Evolutionary conservation across 768 basidiomycete genomes (phyloP).

Genomic region (Hebeloma cylindrosporum): DNA sequence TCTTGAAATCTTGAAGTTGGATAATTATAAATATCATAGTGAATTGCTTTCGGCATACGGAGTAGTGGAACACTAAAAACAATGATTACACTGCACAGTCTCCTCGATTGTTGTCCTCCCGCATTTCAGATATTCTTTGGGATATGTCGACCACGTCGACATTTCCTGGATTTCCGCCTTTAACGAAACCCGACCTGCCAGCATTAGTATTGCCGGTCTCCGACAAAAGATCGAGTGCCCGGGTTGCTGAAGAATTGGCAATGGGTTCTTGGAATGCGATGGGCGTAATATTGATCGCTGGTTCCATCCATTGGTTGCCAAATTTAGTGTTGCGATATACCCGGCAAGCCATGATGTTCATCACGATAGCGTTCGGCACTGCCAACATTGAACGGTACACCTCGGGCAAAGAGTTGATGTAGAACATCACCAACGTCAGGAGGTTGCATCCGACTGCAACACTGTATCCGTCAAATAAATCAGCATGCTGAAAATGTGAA

Average conservation of each 20-base stretch:
- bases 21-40: too few species aligned
- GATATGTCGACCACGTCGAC: too few species aligned
- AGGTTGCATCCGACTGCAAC: slow-evolving; percentile 10
- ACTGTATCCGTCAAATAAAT: slow-evolving; percentile 1
- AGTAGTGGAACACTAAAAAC: too few species aligned
- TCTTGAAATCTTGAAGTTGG: too few species aligned
- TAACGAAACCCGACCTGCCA: too few species aligned
- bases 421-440: slow-evolving; percentile 15
- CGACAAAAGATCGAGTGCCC: not conserved
- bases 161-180: too few species aligned
- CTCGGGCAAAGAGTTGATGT: slow-evolving; percentile 6
- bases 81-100: too few species aligned
- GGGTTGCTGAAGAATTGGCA: not conserved
- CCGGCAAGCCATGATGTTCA: slow-evolving; percentile 21
- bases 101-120: too few species aligned
- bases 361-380: slow-evolving; percentile 14
- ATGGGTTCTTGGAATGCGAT: not conserved
- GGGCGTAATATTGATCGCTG: not conserved
- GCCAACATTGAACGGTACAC: slow-evolving; percentile 16
- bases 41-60: too few species aligned
- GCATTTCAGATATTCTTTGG: too few species aligned
- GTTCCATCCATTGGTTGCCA: slow-evolving; percentile 8
- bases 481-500: not conserved
- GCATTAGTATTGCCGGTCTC: too few species aligned
- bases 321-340: slow-evolving; percentile 16